Conservation (phyloP, 208 protist species). For the Lotmaria passim region DNA sequence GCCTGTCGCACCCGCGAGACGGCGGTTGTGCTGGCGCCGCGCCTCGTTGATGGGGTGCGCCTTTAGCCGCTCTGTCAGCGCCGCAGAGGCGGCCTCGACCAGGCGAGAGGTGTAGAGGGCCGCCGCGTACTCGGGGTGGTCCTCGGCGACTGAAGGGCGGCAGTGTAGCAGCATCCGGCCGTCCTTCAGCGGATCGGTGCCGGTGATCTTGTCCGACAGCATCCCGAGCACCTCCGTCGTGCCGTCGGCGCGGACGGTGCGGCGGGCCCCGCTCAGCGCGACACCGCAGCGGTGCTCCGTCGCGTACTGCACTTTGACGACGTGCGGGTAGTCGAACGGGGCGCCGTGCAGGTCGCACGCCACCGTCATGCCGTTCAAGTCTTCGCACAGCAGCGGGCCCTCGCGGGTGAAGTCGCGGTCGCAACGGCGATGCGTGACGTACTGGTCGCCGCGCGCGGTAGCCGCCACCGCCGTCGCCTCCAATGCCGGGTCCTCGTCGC, state of each 20-base stretch:
- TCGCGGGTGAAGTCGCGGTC: constrained; percentile 73
- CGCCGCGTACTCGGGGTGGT: constrained; percentile 51
- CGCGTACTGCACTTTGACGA: constrained; percentile 63
- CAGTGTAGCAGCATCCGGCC: constrained; percentile 49
- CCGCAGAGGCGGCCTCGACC: constrained; percentile 61
- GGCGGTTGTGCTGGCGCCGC: constrained; percentile 36
- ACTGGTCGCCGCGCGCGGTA: constrained; percentile 16
- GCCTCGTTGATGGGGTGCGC: constrained; percentile 63
- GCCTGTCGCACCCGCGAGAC: neutral
- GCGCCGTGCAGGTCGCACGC: constrained; percentile 37
- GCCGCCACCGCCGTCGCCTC: constrained; percentile 23
- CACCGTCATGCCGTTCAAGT: constrained; percentile 54
- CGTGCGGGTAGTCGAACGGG: constrained; percentile 54
- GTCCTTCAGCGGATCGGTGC: constrained; percentile 73
- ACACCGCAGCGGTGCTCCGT: constrained; percentile 81
- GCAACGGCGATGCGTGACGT: constrained; percentile 67
- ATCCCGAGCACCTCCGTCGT: constrained; percentile 21
- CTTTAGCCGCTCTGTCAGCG: constrained; percentile 42
- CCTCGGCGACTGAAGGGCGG: constrained; percentile 44
- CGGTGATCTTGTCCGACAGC: constrained; percentile 67
- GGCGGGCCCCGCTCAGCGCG: constrained; percentile 52
- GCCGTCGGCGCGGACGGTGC: constrained; percentile 8
- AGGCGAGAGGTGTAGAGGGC: constrained; percentile 70
- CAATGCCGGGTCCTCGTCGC: constrained; percentile 35
- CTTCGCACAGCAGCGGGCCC: constrained; percentile 53